Evolutionary conservation across 192 early-diverging fungal species (phyloP).

Genomic region (Podila verticillata): DNA sequence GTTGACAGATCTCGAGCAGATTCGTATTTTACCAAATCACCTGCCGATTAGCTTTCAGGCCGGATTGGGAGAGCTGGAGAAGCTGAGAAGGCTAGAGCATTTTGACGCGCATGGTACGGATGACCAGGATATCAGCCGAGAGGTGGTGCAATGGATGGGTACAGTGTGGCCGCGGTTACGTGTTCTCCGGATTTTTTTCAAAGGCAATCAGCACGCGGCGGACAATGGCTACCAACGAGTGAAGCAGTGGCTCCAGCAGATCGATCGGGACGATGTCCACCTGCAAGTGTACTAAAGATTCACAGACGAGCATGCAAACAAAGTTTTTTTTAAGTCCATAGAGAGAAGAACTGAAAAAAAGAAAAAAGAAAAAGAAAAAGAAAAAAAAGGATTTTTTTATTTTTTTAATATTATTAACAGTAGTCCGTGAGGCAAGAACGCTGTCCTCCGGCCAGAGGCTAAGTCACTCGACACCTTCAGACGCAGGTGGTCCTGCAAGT

Average conservation of each 20-base stretch:
- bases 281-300: background rate
- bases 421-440: too few species aligned
- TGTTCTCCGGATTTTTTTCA: background rate
- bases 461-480: too few species aligned
- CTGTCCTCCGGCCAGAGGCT: too few species aligned
- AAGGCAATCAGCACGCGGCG: background rate
- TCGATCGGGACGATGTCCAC: background rate
- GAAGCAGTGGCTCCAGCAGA: background rate
- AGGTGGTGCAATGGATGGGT: slow-evolving; percentile 21
- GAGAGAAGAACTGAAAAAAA: too few species aligned
- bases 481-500: too few species aligned
- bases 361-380: too few species aligned
- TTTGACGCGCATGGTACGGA: slow-evolving; percentile 5
- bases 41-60: slow-evolving; percentile 5
- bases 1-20: background rate
- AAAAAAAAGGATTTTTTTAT: too few species aligned
- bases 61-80: background rate
- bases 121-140: background rate
- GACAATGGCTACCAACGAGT: background rate
- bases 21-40: slow-evolving; percentile 17
- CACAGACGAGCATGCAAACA: background rate
- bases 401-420: background rate
- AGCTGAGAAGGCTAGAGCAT: background rate
- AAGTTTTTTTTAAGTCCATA: background rate
- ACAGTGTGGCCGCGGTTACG: slow-evolving; percentile 5